Conservation (phyloP, 768 basidiomycete genomes). For the Leccinellum rugosiceps region DNA sequence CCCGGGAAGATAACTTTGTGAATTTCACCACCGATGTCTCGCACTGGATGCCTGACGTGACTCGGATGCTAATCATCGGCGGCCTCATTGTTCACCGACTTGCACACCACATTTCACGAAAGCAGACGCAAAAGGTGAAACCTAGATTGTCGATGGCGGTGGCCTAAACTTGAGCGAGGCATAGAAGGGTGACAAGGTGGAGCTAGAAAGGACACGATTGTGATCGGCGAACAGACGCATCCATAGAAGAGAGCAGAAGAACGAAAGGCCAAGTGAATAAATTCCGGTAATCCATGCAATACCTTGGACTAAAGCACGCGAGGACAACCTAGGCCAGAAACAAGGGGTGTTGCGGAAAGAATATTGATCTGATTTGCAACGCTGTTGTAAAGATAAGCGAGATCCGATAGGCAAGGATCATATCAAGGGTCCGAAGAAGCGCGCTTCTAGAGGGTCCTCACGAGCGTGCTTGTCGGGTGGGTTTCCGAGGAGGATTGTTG, state of each 20-base stretch:
- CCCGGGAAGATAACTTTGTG: background rate
- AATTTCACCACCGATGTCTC: background rate
- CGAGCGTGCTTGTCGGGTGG: background rate
- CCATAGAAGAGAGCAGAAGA: background rate
- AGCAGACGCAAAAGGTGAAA: background rate
- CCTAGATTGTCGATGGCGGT: background rate
- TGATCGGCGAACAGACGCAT: background rate
- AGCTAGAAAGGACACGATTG: background rate
- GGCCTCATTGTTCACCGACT: background rate
- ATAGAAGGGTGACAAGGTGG: background rate
- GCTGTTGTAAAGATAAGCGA: background rate
- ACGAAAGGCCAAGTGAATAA: background rate
- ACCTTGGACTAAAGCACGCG: conserved; percentile 2
- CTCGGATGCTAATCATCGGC: background rate
- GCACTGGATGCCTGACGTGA: background rate
- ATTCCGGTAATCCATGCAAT: background rate
- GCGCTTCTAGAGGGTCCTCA: background rate
- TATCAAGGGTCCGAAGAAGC: background rate
- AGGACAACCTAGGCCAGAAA: background rate
- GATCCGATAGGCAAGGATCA: background rate
- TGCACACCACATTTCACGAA: background rate
- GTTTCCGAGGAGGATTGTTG: background rate
- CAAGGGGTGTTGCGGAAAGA: background rate
- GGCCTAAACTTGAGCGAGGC: background rate
- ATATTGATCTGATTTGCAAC: conserved; percentile 8